phyloP scores from a whole-genome alignment of 192 early-diverging fungal species.

The Podila clonocystis region DNA sequence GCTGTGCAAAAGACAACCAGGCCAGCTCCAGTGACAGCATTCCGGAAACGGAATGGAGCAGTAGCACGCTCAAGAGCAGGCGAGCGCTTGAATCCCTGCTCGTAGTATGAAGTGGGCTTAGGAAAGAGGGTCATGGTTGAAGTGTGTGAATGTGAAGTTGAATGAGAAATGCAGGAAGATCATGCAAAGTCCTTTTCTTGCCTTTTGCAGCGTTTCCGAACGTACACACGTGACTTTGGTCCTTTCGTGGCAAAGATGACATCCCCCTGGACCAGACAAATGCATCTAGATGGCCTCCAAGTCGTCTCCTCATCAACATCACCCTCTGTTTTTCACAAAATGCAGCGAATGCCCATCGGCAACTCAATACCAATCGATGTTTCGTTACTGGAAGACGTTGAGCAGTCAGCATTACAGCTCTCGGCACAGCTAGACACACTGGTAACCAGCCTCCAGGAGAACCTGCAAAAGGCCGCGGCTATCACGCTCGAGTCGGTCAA shows the following conservation, averaged over 20 bases:
- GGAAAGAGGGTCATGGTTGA: conserved; percentile 21
- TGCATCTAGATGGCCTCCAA: background rate
- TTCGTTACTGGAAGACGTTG: conserved; percentile 36
- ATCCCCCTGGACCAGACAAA: background rate
- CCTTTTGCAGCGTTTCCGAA: background rate
- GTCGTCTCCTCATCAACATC: background rate
- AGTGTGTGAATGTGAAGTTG: background rate
- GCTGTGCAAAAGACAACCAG: conserved; percentile 60
- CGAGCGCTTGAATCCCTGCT: conserved; percentile 56
- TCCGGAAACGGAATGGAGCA: conserved; percentile 59
- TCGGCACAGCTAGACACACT: conserved; percentile 39
- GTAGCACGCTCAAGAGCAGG: conserved; percentile 67
- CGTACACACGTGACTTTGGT: background rate
- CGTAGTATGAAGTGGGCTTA: conserved; percentile 49
- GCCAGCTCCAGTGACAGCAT: conserved; percentile 57
- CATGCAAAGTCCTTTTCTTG: background rate
- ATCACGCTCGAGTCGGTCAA: conserved; percentile 28
- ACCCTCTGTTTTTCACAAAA: background rate
- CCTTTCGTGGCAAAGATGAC: background rate
- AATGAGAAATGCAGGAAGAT: too few species aligned
- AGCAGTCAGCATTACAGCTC: conserved; percentile 35
- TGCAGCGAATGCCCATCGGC: conserved; percentile 20
- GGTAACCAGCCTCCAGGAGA: conserved; percentile 24
- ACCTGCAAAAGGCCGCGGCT: conserved; percentile 30
- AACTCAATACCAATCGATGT: conserved; percentile 49